These are phyloP conservation scores for Umbelopsis sp. DNA, from an alignment of 371 early-diverging fungal species.

Conservation along the genomic window DNA sequence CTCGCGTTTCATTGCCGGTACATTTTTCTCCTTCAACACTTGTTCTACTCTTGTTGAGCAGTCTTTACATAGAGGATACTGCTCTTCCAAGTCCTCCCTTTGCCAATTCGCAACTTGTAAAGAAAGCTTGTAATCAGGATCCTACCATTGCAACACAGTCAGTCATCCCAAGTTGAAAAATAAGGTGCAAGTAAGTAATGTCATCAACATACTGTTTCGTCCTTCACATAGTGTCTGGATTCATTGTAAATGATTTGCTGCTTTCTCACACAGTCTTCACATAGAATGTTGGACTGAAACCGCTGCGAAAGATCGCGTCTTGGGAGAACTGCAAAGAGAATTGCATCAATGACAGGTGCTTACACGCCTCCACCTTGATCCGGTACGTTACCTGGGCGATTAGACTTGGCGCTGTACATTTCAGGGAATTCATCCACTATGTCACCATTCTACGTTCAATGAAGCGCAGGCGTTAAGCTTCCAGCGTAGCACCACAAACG, in stretches of 20 bases:
- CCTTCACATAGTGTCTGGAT: slow-evolving; percentile 13
- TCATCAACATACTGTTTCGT: not conserved
- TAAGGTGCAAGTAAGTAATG: not conserved
- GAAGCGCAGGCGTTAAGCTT: too few relatives aligned
- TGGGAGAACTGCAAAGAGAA: not conserved
- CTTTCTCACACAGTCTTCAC: slow-evolving; percentile 5
- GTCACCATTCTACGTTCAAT: slow-evolving; percentile 17
- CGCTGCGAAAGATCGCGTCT: slow-evolving; percentile 9
- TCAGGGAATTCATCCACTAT: slow-evolving; percentile 20
- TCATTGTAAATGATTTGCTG: slow-evolving; percentile 12
- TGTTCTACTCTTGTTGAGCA: not conserved
- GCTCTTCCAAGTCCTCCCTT: slow-evolving; percentile 13
- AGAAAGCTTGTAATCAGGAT: slow-evolving; percentile 12
- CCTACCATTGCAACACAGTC: not conserved
- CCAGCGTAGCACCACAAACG: too few relatives aligned
- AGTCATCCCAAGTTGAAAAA: not conserved
- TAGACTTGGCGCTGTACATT: slow-evolving; percentile 17
- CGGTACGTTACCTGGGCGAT: not conserved
- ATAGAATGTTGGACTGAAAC: slow-evolving; percentile 2
- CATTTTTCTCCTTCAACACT: slow-evolving; percentile 1
- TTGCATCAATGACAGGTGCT: not conserved
- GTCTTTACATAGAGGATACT: slow-evolving; percentile 2
- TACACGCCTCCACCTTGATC: not conserved
- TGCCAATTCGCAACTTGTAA: slow-evolving; percentile 14
- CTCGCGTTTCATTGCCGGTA: not conserved